phyloP scores from a whole-genome alignment of 345 rosid genomes.

The Boechera divaricarpa region DNA sequence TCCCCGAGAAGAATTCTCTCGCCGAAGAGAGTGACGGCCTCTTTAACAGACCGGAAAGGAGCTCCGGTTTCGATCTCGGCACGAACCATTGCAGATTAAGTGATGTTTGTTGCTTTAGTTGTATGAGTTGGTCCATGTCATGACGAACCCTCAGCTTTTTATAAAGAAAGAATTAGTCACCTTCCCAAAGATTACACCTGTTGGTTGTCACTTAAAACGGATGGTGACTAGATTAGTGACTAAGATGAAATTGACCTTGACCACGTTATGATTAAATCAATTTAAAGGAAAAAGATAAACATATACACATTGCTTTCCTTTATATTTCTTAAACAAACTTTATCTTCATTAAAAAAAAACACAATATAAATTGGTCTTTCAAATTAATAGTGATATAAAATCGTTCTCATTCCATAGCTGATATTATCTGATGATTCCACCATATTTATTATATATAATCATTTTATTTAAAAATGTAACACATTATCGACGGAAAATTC shows the following conservation, averaged over 20 bases:
- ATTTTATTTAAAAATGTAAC: background rate
- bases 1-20: constrained; percentile 70
- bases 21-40: constrained; percentile 72
- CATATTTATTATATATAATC: background rate
- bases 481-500: background rate
- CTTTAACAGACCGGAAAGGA: constrained; percentile 80
- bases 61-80: constrained; percentile 76
- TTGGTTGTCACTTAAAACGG: constrained; percentile 36
- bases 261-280: background rate
- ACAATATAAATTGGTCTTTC: background rate
- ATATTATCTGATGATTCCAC: background rate
- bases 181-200: constrained; percentile 12
- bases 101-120: constrained; percentile 17
- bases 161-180: constrained; percentile 26
- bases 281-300: background rate
- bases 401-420: background rate
- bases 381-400: background rate
- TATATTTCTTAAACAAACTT: background rate
- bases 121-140: constrained; percentile 38
- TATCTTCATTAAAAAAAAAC: background rate
- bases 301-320: background rate
- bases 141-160: constrained; percentile 23
- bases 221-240: constrained; percentile 38
- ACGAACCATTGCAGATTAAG: constrained; percentile 42
- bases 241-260: constrained; percentile 26